These are phyloP conservation scores for Calendula officinalis DNA, from an alignment of 129 eudicot species.

Conservation along the genomic window DNA sequence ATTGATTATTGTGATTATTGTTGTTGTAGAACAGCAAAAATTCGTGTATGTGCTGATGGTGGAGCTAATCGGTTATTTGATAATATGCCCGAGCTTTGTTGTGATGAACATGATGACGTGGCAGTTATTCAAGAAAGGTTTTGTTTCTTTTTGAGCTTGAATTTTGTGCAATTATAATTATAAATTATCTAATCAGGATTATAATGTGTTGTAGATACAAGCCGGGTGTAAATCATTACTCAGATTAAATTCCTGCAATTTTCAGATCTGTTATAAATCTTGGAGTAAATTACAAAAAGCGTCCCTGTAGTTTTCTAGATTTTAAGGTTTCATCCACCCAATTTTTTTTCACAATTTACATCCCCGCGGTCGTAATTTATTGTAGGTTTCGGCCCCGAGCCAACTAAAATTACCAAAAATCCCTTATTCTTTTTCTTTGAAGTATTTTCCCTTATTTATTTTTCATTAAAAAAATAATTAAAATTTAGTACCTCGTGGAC, in stretches of 20 bases:
- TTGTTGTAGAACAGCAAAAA: constrained; percentile 50
- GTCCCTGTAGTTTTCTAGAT: no score
- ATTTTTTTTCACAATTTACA: no score
- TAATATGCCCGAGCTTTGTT: constrained; percentile 37
- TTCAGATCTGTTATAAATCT: neutral
- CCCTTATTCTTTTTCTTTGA: no score
- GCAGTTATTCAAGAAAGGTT: constrained; percentile 31
- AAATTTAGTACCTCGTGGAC: no score
- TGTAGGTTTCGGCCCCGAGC: no score
- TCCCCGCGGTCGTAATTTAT: no score
- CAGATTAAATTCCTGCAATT: neutral
- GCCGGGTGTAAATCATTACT: no score
- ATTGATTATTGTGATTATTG: neutral
- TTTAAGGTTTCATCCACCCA: no score
- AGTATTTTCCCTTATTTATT: no score
- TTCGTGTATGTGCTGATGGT: constrained; percentile 53
- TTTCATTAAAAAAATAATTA: no score
- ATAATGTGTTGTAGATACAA: constrained; percentile 53
- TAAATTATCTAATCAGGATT: neutral
- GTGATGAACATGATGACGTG: constrained; percentile 20
- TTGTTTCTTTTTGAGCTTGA: neutral
- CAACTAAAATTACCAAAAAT: no score
- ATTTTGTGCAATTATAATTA: neutral
- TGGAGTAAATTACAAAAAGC: neutral
- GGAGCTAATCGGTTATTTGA: constrained; percentile 51